Percentiles rank a stretch among this genome's conserved stretches.
Evolutionary conservation across 225 moss, liverwort and hornwort species (phyloP).

Genomic region (Physcomitrellopsis africana): DNA sequence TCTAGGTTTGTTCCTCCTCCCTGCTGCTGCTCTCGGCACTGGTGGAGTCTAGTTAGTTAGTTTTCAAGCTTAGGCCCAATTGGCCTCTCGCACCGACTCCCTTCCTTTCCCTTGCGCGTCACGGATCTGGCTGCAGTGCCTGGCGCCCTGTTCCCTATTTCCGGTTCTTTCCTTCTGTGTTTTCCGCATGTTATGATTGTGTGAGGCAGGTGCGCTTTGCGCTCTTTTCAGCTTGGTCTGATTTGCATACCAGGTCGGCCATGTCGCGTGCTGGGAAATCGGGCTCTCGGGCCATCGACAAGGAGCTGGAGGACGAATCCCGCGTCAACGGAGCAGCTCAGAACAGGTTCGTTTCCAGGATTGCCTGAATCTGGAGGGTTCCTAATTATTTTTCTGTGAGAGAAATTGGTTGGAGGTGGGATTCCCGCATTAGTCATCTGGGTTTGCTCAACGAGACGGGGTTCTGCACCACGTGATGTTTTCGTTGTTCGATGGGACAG

Average conservation of each 20-base stretch:
- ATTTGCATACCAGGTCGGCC: slow-evolving; percentile 11
- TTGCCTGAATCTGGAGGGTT: slow-evolving; percentile 17
- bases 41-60: slow-evolving; percentile 1
- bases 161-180: not conserved
- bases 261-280: slow-evolving; percentile 32
- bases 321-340: slow-evolving; percentile 34
- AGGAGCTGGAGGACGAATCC: slow-evolving; percentile 42
- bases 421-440: not conserved
- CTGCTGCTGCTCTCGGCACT: slow-evolving; percentile 12
- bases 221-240: slow-evolving; percentile 1
- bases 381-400: not conserved
- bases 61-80: not conserved
- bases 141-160: not conserved
- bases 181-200: slow-evolving; percentile 14
- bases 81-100: not conserved
- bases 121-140: not conserved
- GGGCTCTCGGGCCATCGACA: slow-evolving; percentile 19
- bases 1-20: slow-evolving; percentile 18
- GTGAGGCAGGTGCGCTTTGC: slow-evolving; percentile 10
- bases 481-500: slow-evolving; percentile 2
- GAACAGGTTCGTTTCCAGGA: slow-evolving; percentile 29
- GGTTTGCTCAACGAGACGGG: not conserved
- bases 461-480: not conserved
- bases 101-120: not conserved
- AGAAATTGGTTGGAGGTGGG: slow-evolving; percentile 24